phyloP scores from a whole-genome alignment of 805 yeast genomes.

The Suhomyces faveliae region DNA sequence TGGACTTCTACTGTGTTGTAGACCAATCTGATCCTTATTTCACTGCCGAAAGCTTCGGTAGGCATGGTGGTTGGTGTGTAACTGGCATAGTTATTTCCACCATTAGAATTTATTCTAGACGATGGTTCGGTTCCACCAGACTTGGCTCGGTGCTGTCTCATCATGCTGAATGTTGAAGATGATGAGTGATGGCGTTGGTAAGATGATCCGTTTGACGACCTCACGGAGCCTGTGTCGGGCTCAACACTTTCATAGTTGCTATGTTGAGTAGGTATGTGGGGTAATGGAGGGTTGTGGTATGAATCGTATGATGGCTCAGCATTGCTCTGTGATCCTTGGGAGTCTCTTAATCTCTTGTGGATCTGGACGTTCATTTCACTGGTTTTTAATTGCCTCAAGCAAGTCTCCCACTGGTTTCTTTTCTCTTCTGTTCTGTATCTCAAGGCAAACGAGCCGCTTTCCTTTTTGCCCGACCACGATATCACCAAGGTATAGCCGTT shows the following conservation, averaged over 20 bases:
- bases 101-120: constrained; percentile 6
- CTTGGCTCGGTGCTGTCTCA: constrained; percentile 31
- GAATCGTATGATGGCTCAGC: constrained; percentile 19
- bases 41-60: constrained; percentile 7
- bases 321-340: constrained; percentile 27
- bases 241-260: too few relatives aligned
- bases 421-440: constrained; percentile 81
- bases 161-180: constrained; percentile 44
- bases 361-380: constrained; percentile 40
- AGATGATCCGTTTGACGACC: constrained; percentile 30
- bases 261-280: too few relatives aligned
- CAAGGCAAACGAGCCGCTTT: constrained; percentile 81
- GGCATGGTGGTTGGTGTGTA: constrained; percentile 7
- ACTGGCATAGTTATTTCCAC: constrained; percentile 3
- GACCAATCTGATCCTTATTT: constrained; percentile 26
- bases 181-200: constrained; percentile 43
- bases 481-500: constrained; percentile 61
- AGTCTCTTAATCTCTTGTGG: constrained; percentile 36
- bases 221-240: constrained; percentile 9
- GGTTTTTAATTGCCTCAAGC: constrained; percentile 52
- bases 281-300: constrained; percentile 3
- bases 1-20: constrained; percentile 33
- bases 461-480: constrained; percentile 83
- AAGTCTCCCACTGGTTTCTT: constrained; percentile 76
- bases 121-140: constrained; percentile 6